Conservation (phyloP, 441 rosid genomes). For the Melastoma candidum region DNA sequence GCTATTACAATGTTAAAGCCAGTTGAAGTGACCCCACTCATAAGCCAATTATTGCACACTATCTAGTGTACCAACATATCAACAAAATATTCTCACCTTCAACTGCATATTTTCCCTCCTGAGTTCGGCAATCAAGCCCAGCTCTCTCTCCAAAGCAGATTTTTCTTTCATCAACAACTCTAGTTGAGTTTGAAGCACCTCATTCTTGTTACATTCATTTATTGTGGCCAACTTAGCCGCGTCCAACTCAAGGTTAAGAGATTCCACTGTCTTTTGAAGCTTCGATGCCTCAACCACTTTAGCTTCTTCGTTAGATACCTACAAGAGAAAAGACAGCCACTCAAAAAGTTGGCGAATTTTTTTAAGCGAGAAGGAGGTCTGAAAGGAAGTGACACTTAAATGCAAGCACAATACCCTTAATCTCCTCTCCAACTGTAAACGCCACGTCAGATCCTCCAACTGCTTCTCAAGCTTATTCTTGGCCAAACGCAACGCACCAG, state of each 20-base stretch:
- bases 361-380: conserved; percentile 8
- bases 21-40: no score
- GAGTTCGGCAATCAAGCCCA: conserved; percentile 49
- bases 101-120: conserved; percentile 60
- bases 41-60: no score
- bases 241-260: conserved; percentile 80
- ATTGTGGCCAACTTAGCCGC: conserved; percentile 84
- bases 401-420: conserved; percentile 52
- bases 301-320: conserved; percentile 81
- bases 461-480: conserved; percentile 95
- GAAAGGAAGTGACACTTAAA: conserved; percentile 8
- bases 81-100: conserved; percentile 36
- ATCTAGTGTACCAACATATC: no score
- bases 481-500: conserved; percentile 90
- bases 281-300: conserved; percentile 66
- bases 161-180: conserved; percentile 68
- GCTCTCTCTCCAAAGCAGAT: conserved; percentile 66
- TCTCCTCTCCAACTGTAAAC: conserved; percentile 82
- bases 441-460: conserved; percentile 88
- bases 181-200: conserved; percentile 72
- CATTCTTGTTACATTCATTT: conserved; percentile 85
- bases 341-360: not conserved
- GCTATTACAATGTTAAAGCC: not conserved
- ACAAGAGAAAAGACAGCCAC: conserved; percentile 21
- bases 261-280: conserved; percentile 63